Evolutionary conservation across 2,329 filamentous ascomycete genomes (phyloP).

Genomic region (Diaporthe longicolla): DNA sequence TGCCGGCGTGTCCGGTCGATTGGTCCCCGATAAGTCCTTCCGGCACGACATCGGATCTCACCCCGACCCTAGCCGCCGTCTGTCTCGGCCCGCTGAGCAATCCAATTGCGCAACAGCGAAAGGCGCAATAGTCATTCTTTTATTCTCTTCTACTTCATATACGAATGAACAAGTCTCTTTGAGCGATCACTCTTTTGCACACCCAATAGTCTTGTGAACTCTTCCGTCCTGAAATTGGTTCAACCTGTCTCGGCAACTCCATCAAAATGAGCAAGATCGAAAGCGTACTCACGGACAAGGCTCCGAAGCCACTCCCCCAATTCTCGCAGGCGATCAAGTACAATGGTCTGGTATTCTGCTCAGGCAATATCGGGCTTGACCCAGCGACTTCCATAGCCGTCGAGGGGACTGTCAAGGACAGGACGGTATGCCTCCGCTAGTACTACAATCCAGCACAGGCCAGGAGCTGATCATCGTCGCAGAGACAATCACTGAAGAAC

Average conservation of each 20-base stretch:
- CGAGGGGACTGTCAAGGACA: constrained; percentile 69
- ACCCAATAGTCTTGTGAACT: not conserved
- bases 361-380: constrained; percentile 72
- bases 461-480: constrained; percentile 29
- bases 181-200: too few relatives aligned
- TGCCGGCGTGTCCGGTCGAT: constrained; percentile 9
- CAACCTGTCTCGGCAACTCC: not conserved
- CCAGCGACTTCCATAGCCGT: constrained; percentile 67
- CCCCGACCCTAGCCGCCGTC: constrained; percentile 22
- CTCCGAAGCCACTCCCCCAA: constrained; percentile 67
- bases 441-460: too few relatives aligned
- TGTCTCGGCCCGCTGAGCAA: not conserved
- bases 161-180: not conserved
- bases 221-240: not conserved
- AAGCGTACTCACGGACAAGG: constrained; percentile 61
- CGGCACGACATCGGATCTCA: constrained; percentile 36
- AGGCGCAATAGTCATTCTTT: constrained; percentile 2
- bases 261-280: constrained; percentile 43
- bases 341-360: constrained; percentile 80
- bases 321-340: constrained; percentile 73
- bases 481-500: constrained; percentile 71
- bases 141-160: not conserved
- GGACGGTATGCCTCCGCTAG: constrained; percentile 57
- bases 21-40: not conserved
- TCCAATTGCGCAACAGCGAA: not conserved